Evolutionary conservation across 1,284 basidiomycete genomes (phyloP), one percentile per base, ranked within the genome.

Genomic region (Golubevia pallescens): DNA sequence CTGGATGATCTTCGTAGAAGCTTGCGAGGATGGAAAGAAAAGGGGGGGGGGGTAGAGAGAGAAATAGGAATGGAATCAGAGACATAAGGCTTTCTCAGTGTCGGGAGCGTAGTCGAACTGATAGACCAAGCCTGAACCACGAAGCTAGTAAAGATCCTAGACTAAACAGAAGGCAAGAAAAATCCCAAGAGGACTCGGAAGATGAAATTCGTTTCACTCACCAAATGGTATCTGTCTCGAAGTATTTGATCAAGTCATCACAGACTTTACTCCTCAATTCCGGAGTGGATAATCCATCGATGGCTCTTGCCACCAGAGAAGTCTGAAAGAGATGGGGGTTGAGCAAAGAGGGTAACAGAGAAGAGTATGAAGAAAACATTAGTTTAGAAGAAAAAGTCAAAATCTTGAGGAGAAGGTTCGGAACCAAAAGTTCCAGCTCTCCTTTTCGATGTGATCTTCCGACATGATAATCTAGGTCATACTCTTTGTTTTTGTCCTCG

Each of bases 211-310:
- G n/a, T n/a, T n/a, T n/a, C n/a, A 69, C 89, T 65, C 73, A 95
- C 95, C 93, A 95, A 67, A 99, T 91, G 0, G 97, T 95, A 84
- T 99, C 97, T 1, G 96, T 98, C 74, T 97, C 92, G 42, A 99
- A 87, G 86, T 98, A 99, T 70, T 91, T 90, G 60, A 97, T 85
- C 57, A 99, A 86, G 20, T 90, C 89, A n/a, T 89, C 88, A 34
- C 90, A 89, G 28, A 96, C 92, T 62, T 92, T 89, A n/a, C 86
- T 81, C 5, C 91, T 88, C 14, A 89, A 90, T 28, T 85, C 75
- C 54, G 89, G 87, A 56, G 92, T 89, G 6, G 86, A 81, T 73
- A 97, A 88, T 0, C 90, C 89, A 84, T 99, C 97, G 61, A 98
- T 90, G 6, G 95, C 95, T 77, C 96, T 88, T 16, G 94, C 92